Evolutionary conservation across 768 basidiomycete species (phyloP).

Genomic region (Rhodosporidiobolus odoratus): DNA sequence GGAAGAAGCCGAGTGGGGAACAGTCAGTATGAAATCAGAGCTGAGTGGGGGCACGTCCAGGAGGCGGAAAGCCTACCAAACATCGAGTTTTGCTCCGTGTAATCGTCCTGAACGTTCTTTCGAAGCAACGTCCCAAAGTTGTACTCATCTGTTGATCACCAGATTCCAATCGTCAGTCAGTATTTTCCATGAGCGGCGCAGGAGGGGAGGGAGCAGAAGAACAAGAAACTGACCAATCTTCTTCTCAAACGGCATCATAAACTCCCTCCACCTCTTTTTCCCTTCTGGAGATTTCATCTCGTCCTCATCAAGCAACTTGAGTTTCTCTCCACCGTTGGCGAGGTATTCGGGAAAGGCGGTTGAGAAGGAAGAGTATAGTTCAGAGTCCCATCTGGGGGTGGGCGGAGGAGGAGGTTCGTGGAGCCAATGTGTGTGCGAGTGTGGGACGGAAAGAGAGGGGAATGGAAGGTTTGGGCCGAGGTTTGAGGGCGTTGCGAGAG

Average conservation of each 20-base stretch:
- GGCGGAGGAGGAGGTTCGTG: neutral
- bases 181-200: neutral
- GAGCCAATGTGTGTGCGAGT: neutral
- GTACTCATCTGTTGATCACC: constrained; percentile 61
- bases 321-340: constrained; percentile 48
- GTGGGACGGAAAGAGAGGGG: neutral
- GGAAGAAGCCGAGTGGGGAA: neutral
- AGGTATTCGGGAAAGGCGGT: constrained; percentile 72
- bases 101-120: constrained; percentile 69
- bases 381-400: constrained; percentile 68
- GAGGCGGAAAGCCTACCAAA: constrained; percentile 60
- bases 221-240: constrained; percentile 28
- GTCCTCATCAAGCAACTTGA: constrained; percentile 64
- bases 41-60: neutral
- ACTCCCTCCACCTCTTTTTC: constrained; percentile 85
- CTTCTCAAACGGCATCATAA: constrained; percentile 64
- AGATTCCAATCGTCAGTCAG: neutral
- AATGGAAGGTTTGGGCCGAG: neutral
- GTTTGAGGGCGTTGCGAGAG: neutral
- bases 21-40: neutral
- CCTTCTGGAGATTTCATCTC: constrained; percentile 82
- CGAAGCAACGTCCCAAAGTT: constrained; percentile 96
- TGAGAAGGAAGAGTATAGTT: constrained; percentile 74
- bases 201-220: neutral
- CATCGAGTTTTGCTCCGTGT: constrained; percentile 85